These are phyloP conservation scores for Penstemon newberryi DNA, from an alignment of 257 asterid genomes.

Conservation along the genomic window DNA sequence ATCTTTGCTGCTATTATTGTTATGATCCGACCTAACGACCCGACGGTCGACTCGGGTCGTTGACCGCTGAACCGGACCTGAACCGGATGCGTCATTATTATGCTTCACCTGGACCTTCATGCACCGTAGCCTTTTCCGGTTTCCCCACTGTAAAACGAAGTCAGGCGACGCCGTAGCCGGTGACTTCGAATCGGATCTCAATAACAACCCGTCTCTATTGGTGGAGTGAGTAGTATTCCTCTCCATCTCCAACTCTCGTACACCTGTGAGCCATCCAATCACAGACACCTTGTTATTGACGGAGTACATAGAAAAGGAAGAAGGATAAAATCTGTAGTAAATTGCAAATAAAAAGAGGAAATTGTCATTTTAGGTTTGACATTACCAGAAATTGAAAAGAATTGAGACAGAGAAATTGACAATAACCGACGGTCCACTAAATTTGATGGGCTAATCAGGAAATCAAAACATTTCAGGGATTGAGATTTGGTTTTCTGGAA, in stretches of 20 bases:
- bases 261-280: slow-evolving; percentile 41
- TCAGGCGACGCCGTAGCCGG: slow-evolving; percentile 60
- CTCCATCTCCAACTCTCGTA: slow-evolving; percentile 52
- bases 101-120: slow-evolving; percentile 71
- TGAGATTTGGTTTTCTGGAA: slow-evolving; percentile 26
- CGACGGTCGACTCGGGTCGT: slow-evolving; percentile 59
- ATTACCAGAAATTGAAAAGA: background rate
- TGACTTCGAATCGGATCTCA: slow-evolving; percentile 60
- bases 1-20: slow-evolving; percentile 26
- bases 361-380: background rate
- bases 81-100: slow-evolving; percentile 46
- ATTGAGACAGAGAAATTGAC: background rate
- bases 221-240: slow-evolving; percentile 46
- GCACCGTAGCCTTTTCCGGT: slow-evolving; percentile 73
- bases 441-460: background rate
- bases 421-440: background rate
- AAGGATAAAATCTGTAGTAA: background rate
- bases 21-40: slow-evolving; percentile 60
- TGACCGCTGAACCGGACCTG: slow-evolving; percentile 39
- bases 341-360: background rate
- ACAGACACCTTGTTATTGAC: slow-evolving; percentile 26
- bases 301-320: slow-evolving; percentile 9
- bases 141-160: slow-evolving; percentile 86
- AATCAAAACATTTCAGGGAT: too few species aligned
- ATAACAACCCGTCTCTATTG: slow-evolving; percentile 44